Evolutionary conservation across 1,139 yeast species (phyloP).

Genomic region (Sugiyamaella neomexicana): DNA sequence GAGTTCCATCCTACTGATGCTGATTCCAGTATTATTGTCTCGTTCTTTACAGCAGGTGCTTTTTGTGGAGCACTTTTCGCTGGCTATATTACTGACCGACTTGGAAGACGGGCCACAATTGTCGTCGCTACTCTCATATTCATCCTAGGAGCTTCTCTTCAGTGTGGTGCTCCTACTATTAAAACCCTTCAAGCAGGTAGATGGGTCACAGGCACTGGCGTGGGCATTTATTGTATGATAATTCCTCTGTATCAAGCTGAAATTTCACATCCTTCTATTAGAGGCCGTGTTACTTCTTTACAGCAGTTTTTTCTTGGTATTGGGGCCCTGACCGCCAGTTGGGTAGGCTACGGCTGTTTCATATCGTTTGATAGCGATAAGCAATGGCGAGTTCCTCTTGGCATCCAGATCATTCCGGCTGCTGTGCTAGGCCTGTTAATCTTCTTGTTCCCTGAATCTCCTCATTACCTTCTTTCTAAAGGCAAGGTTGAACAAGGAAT

Average conservation of each 20-base stretch:
- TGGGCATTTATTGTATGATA: slow-evolving; percentile 58
- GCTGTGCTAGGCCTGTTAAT: slow-evolving; percentile 50
- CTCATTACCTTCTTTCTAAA: slow-evolving; percentile 63
- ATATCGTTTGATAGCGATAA: slow-evolving; percentile 47
- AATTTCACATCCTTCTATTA: slow-evolving; percentile 51
- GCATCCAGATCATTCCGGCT: slow-evolving; percentile 48
- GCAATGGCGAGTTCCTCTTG: slow-evolving; percentile 64
- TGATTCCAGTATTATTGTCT: slow-evolving; percentile 35
- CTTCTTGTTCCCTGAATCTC: slow-evolving; percentile 73
- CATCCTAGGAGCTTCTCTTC: slow-evolving; percentile 72
- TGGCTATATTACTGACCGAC: slow-evolving; percentile 52
- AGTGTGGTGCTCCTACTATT: slow-evolving; percentile 47
- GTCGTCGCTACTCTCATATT: slow-evolving; percentile 77
- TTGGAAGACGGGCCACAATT: slow-evolving; percentile 63
- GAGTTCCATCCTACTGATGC: slow-evolving; percentile 49
- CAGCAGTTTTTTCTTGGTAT: slow-evolving; percentile 58
- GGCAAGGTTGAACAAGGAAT: slow-evolving; percentile 58
- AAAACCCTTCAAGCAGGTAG: slow-evolving; percentile 72
- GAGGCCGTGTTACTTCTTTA: slow-evolving; percentile 55
- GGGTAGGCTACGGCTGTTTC: slow-evolving; percentile 59
- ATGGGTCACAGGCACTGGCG: slow-evolving; percentile 56
- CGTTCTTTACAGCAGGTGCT: slow-evolving; percentile 83
- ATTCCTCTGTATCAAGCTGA: slow-evolving; percentile 62
- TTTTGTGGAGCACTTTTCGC: slow-evolving; percentile 44
- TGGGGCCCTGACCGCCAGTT: slow-evolving; percentile 60